A percentile compares a stretch with the other conserved stretches of the same genome.
Conservation (phyloP, 2,329 filamentous ascomycete genomes). For the Penicillium sp. region DNA sequence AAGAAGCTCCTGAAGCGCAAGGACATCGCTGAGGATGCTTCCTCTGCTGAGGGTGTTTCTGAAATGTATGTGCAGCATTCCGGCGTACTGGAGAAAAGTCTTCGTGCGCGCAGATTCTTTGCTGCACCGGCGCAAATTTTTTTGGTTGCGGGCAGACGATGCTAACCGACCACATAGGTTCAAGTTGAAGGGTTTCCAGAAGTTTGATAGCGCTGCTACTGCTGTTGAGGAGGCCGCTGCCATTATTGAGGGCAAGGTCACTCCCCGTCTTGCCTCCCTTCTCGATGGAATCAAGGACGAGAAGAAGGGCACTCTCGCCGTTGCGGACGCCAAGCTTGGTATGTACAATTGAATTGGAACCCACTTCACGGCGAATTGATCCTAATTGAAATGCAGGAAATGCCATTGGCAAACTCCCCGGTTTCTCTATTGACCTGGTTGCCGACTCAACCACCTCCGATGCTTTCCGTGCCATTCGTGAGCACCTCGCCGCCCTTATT, state of each 20-base stretch:
- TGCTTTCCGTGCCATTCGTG: constrained; percentile 89
- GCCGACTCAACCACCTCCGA: constrained; percentile 81
- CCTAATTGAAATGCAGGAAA: constrained; percentile 51
- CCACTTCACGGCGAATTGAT: constrained; percentile 12
- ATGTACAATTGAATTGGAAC: constrained; percentile 22
- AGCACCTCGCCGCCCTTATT: constrained; percentile 85
- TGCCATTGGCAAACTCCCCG: constrained; percentile 87
- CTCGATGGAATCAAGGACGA: constrained; percentile 92
- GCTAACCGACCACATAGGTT: constrained; percentile 55
- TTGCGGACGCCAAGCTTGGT: constrained; percentile 87
- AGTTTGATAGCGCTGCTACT: constrained; percentile 90
- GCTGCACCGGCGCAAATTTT: constrained; percentile 23
- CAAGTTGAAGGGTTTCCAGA: constrained; percentile 95
- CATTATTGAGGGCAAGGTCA: constrained; percentile 91
- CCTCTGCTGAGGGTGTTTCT: constrained; percentile 78
- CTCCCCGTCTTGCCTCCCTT: constrained; percentile 75
- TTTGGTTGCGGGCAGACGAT: constrained; percentile 12
- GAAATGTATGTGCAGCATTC: constrained; percentile 65
- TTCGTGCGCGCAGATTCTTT: constrained; percentile 4
- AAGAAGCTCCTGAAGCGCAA: constrained; percentile 95
- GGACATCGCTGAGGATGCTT: constrained; percentile 70
- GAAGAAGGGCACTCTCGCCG: constrained; percentile 92
- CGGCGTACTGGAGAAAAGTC: constrained; percentile 5
- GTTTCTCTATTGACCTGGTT: constrained; percentile 79
- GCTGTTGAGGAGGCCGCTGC: constrained; percentile 88